These are phyloP conservation scores for Amoeboaphelidium protococcarum DNA, from an alignment of 371 early-diverging fungal genomes.

Conservation along the genomic window DNA sequence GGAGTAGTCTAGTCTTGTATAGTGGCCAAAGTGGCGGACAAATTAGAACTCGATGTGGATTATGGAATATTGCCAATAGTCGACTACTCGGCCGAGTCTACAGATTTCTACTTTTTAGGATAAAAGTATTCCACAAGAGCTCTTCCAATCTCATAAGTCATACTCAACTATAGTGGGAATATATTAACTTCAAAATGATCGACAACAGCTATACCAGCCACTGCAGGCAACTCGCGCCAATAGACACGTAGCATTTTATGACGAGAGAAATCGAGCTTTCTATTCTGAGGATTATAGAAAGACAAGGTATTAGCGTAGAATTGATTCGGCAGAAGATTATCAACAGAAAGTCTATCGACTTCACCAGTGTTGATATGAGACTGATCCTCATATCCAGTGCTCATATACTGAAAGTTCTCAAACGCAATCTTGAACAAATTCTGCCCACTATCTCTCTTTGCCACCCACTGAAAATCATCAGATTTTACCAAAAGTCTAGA, in stretches of 20 bases:
- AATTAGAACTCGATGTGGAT: too few relatives aligned
- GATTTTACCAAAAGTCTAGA: slow-evolving; percentile 10
- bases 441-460: slow-evolving; percentile 16
- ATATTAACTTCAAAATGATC: slow-evolving; percentile 61
- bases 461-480: slow-evolving; percentile 25
- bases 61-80: too few relatives aligned
- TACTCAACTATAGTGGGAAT: slow-evolving; percentile 41
- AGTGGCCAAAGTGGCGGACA: too few relatives aligned
- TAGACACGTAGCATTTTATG: slow-evolving; percentile 56
- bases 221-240: slow-evolving; percentile 33
- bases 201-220: slow-evolving; percentile 57
- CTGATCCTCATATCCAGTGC: slow-evolving; percentile 28
- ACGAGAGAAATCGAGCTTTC: slow-evolving; percentile 25
- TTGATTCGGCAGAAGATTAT: slow-evolving; percentile 25
- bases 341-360: slow-evolving; percentile 34
- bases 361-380: slow-evolving; percentile 32
- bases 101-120: slow-evolving; percentile 23
- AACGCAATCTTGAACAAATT: slow-evolving; percentile 27
- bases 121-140: slow-evolving; percentile 44
- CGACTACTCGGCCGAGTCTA: too few relatives aligned
- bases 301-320: slow-evolving; percentile 35
- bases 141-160: slow-evolving; percentile 48
- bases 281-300: slow-evolving; percentile 23
- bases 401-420: slow-evolving; percentile 19
- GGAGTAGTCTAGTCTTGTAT: too few relatives aligned